phyloP scores from a whole-genome alignment of 1,139 yeast genomes.

The Scheffersomyces insectosa region DNA sequence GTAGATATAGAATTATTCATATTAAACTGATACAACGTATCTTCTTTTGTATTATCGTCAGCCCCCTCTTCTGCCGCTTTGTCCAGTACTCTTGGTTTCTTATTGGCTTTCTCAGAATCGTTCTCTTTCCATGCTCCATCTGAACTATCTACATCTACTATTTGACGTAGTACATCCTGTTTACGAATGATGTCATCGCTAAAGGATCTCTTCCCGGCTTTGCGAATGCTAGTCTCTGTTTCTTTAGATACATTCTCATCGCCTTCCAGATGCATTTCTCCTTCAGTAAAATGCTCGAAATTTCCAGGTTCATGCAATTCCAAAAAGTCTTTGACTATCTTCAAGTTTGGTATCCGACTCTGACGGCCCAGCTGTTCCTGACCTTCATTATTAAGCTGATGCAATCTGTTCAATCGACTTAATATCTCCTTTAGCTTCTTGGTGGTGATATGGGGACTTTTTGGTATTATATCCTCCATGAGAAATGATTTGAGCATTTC shows the following conservation, averaged over 20 bases:
- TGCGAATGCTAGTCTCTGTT: not conserved
- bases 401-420: conserved; percentile 1
- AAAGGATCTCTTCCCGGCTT: not conserved
- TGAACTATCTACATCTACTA: not conserved
- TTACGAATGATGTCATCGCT: not conserved
- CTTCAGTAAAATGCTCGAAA: not conserved
- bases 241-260: not conserved
- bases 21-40: not conserved
- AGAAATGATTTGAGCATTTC: not conserved
- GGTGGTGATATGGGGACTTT: not conserved
- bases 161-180: not conserved
- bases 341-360: not conserved
- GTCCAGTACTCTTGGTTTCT: not conserved
- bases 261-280: no score
- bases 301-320: not conserved
- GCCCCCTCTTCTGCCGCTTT: not conserved
- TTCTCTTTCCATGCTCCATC: not conserved
- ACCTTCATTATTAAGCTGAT: not conserved
- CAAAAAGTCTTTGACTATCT: not conserved
- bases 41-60: not conserved
- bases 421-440: conserved; percentile 2
- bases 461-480: conserved; percentile 1
- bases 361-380: not conserved
- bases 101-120: not conserved
- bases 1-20: not conserved